A percentile compares a stretch with the other conserved stretches of the same genome.
Evolutionary conservation across 2,329 filamentous ascomycete genomes (phyloP).

Genomic region (Ophiobolus disseminans): DNA sequence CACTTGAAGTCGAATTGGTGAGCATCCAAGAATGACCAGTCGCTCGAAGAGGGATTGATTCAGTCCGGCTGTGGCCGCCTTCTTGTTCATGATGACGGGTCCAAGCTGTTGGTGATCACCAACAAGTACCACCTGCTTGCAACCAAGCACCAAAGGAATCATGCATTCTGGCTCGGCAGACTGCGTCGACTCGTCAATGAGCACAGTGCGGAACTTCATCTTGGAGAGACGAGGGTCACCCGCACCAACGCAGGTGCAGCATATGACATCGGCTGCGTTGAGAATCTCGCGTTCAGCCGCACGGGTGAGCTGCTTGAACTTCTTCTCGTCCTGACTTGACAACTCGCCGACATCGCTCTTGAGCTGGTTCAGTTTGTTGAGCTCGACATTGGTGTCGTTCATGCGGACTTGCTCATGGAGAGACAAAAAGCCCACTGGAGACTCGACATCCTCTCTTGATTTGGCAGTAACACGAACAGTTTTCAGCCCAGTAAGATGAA

Average conservation of each 20-base stretch:
- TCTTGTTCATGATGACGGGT: conserved; percentile 99
- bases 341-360: conserved; percentile 92
- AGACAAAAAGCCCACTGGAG: conserved; percentile 94
- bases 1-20: conserved; percentile 91
- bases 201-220: conserved; percentile 96
- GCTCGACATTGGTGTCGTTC: conserved; percentile 94
- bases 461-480: conserved; percentile 98
- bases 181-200: conserved; percentile 98
- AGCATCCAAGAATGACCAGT: conserved; percentile 86
- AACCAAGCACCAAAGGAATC: conserved; percentile 95
- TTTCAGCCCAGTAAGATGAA: conserved; percentile 93
- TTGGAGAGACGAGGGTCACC: conserved; percentile 94
- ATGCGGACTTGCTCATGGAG: conserved; percentile 97
- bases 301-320: conserved; percentile 94
- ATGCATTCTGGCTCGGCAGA: conserved; percentile 98
- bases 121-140: conserved; percentile 98
- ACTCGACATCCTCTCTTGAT: conserved; percentile 97
- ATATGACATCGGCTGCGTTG: conserved; percentile 95
- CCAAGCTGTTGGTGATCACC: conserved; percentile 98
- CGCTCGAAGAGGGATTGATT: conserved; percentile 99
- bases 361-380: conserved; percentile 89
- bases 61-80: conserved; percentile 94
- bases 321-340: conserved; percentile 96
- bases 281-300: conserved; percentile 94
- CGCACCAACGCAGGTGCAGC: conserved; percentile 97